Evolutionary conservation across 805 yeast genomes (phyloP), one percentile per base, ranked within the genome.

Genomic region (Cyberlindnera sargentensis): DNA sequence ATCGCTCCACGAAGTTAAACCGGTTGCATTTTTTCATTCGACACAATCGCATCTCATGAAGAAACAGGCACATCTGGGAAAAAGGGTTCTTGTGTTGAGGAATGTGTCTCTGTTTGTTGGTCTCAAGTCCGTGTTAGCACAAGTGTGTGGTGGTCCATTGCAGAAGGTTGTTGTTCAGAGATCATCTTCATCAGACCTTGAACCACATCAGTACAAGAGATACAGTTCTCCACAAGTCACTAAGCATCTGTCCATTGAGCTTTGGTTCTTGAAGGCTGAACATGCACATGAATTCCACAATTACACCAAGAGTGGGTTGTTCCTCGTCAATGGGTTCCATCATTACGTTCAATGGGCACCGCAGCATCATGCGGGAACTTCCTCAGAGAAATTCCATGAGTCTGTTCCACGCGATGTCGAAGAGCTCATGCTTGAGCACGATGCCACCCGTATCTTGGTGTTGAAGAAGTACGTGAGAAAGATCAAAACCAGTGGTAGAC

Each of bases 111-210:
- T 53, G 0, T 53, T 58, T 28, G 68, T 75, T 7, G 78, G 82
- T 7, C 49, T 79, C 7, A 66, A 66, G 24, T 66, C 76, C 33
- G 62, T 83, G 8, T 50, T 84, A 20, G 56, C 76, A 1, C 83
- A 77, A 42, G 64, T 82, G 0, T 66, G 70, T 50, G 90, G 93
- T 2, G 95, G 95, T 0, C 84, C 87, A 0, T 60, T 84, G 40
- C 86, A 82, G 48, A 71, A 68, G 40, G 52, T 81, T 4, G 64
- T 60, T 10, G 51, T 66, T 28, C 56, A 53, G n/a, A 50, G 33
- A n/a, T 26, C 38, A 6, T 41, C 47, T 8, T 11, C 10, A 9
- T 6, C 23, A 4, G 40, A 37, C 5, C 24, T 7, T 5, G 9
- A n/a, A 20, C 27, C 11, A 31, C 15, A 39, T 47, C 31, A 52